These are phyloP conservation scores for Chaetomiaceae sp. DNA, from an alignment of 2,329 filamentous ascomycete species.

Conservation along the genomic window DNA sequence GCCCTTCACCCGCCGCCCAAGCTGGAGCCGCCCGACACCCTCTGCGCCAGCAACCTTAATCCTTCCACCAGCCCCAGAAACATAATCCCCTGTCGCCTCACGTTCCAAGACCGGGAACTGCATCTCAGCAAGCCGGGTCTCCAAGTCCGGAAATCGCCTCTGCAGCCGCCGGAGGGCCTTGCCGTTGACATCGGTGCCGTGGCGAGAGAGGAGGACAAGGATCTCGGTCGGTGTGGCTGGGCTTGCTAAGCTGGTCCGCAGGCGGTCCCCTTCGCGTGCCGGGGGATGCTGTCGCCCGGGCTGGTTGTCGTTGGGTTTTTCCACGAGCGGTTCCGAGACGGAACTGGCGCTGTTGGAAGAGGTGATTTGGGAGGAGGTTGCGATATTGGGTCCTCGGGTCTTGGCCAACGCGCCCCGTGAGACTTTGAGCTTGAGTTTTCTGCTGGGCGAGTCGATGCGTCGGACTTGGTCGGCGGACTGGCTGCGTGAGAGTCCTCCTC, in stretches of 20 bases:
- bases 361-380: not conserved
- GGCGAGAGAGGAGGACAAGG: constrained; percentile 21
- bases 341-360: not conserved
- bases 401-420: constrained; percentile 20
- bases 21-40: not conserved
- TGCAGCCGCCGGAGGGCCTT: constrained; percentile 22
- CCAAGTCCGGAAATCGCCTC: constrained; percentile 26
- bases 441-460: not conserved
- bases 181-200: constrained; percentile 7
- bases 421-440: constrained; percentile 19
- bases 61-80: no score
- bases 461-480: not conserved
- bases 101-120: constrained; percentile 3
- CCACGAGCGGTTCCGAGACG: no score
- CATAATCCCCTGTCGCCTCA: not conserved
- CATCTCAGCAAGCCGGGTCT: constrained; percentile 21
- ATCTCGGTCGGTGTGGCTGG: constrained; percentile 8
- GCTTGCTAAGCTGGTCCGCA: no score
- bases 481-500: not conserved
- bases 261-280: no score
- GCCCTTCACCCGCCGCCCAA: constrained; percentile 10
- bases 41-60: no score
- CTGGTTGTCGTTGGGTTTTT: not conserved
- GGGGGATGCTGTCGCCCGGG: no score
- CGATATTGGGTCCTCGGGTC: not conserved